These are phyloP conservation scores for Jimgerdemannia flammicorona DNA, from an alignment of 192 early-diverging fungal genomes.

Conservation along the genomic window DNA sequence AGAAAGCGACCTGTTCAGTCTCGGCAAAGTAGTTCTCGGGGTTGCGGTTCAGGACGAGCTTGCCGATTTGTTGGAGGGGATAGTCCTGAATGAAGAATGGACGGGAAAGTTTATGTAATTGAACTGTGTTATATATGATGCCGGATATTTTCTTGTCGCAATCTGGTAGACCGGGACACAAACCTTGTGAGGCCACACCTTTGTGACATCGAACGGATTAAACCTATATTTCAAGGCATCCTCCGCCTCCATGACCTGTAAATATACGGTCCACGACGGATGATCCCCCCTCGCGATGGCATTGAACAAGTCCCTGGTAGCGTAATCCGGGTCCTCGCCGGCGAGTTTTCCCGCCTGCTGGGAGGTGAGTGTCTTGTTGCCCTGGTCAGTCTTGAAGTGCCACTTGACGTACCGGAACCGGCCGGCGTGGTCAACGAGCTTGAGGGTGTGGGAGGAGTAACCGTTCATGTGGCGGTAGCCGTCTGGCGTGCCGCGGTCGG, in stretches of 20 bases:
- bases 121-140: background rate
- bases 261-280: slow-evolving; percentile 68
- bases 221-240: slow-evolving; percentile 69
- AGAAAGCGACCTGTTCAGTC: slow-evolving; percentile 80
- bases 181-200: slow-evolving; percentile 72
- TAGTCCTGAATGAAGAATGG: slow-evolving; percentile 39
- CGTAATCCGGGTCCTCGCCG: slow-evolving; percentile 68
- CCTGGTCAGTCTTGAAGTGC: slow-evolving; percentile 80
- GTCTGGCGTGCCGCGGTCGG: slow-evolving; percentile 80
- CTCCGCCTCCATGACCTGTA: slow-evolving; percentile 73
- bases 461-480: slow-evolving; percentile 84
- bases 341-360: slow-evolving; percentile 59
- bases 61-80: slow-evolving; percentile 73
- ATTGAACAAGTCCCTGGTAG: slow-evolving; percentile 72
- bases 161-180: background rate
- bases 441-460: slow-evolving; percentile 75
- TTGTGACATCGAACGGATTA: slow-evolving; percentile 83
- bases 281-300: slow-evolving; percentile 63
- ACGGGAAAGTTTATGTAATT: background rate
- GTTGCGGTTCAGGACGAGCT: slow-evolving; percentile 76
- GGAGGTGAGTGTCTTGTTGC: slow-evolving; percentile 65
- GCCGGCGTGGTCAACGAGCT: slow-evolving; percentile 67
- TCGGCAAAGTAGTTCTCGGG: slow-evolving; percentile 86
- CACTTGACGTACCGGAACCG: slow-evolving; percentile 76
- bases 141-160: too few species aligned